Base-by-base conservation (phyloP, 306 rosid genomes). In the Sesbania bispinosa region DNA sequence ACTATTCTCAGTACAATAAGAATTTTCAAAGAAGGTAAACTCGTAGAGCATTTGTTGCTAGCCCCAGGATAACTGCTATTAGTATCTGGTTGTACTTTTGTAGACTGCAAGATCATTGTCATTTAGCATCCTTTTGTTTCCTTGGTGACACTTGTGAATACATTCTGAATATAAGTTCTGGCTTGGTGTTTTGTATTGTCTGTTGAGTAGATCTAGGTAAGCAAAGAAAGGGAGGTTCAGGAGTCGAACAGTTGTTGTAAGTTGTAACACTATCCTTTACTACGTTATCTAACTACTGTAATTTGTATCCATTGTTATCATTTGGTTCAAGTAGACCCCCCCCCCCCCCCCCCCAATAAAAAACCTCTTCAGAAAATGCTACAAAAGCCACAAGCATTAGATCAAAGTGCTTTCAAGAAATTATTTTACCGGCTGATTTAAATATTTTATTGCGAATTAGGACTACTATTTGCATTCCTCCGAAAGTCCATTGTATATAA, bases 11-110 rank as follows among this genome's bases (percentile, higher is more conserved):
- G 75, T 63, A 72, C 71, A 79, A 67, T 24, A 87, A 82, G 75
- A 84, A 82, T 55, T 75, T 82, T 75, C 82, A 67, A 55, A n/a
- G n/a, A n/a, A 78, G 86, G 85, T 90, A 66, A 87, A 72, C 69
- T 90, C 53, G 19, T n/a, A n/a, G n/a, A 66, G 30, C 10, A 13
- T 62, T 77, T 74, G 61, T 39, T 8, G 57, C 50, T 67, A 39
- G 67, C 61, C 59, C 52, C 29, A 20, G 76, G 69, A 20, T 61
- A 64, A 33, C 55, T 60, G 32, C 46, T 46, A 29, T 46, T 58
- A 41, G n/a, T n/a, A 54, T 64, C 10, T 61, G n/a, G n/a, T n/a
- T n/a, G 71, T 62, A 77, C 83, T 73, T 52, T 45, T 58, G 27
- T 81, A 68, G 78, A 54, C 62, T 35, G 59, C 5, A 48, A 59